These are phyloP conservation scores for Cicer bijugum DNA, from an alignment of 306 rosid species.

Conservation along the genomic window DNA sequence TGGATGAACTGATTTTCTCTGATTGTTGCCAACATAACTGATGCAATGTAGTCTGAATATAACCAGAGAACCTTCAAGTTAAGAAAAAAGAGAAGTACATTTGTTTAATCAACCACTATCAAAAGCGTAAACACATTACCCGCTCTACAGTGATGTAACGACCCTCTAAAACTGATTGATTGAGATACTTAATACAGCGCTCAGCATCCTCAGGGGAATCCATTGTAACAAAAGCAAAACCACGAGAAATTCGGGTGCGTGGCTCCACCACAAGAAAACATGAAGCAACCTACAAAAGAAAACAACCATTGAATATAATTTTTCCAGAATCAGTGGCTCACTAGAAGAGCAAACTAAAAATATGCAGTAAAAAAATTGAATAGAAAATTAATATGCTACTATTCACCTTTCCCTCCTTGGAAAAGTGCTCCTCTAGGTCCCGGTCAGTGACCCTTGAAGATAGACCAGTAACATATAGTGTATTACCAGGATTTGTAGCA, in stretches of 20 bases:
- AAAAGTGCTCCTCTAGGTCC: constrained; percentile 86
- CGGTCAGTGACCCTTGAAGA: constrained; percentile 91
- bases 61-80: constrained; percentile 92
- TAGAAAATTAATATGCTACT: constrained; percentile 24
- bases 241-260: constrained; percentile 89
- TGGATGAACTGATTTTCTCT: constrained; percentile 92
- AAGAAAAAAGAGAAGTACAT: constrained; percentile 56
- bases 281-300: constrained; percentile 74
- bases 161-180: constrained; percentile 97
- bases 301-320: background rate
- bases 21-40: constrained; percentile 99
- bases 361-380: background rate
- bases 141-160: constrained; percentile 92
- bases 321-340: background rate
- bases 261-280: constrained; percentile 99
- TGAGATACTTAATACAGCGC: constrained; percentile 89
- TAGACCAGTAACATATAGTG: constrained; percentile 95
- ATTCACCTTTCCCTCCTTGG: constrained; percentile 89
- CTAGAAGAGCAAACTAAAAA: background rate
- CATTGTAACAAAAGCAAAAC: constrained; percentile 96
- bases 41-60: constrained; percentile 93
- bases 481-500: constrained; percentile 64
- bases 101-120: constrained; percentile 41
- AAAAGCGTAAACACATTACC: constrained; percentile 60
- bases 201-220: constrained; percentile 77